phyloP scores from a whole-genome alignment of 2,329 filamentous ascomycete species.

The Didymella glomerata region DNA sequence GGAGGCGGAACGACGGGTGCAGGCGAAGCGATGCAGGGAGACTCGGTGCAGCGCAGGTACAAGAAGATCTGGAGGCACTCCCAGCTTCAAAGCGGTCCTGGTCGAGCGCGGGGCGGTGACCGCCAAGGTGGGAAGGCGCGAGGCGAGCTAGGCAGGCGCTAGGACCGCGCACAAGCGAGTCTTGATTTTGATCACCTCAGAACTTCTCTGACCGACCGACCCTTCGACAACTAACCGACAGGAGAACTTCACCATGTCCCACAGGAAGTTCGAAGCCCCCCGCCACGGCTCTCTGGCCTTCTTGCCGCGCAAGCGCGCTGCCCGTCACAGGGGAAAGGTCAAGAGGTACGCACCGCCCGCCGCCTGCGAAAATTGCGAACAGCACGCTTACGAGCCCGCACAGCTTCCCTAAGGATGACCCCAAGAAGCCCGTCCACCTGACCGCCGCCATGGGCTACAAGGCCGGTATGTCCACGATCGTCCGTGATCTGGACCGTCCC shows the following conservation, averaged over 20 bases:
- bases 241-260: slow-evolving; percentile 58
- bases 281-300: slow-evolving; percentile 80
- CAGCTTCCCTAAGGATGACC: slow-evolving; percentile 99
- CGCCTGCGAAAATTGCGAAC: slow-evolving; percentile 28
- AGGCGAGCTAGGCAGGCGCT: slow-evolving; percentile 8
- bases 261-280: slow-evolving; percentile 83
- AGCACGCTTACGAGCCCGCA: slow-evolving; percentile 36
- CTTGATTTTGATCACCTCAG: slow-evolving; percentile 4
- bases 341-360: slow-evolving; percentile 81
- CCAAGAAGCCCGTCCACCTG: slow-evolving; percentile 99
- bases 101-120: slow-evolving; percentile 8
- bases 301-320: slow-evolving; percentile 79
- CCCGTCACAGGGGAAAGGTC: slow-evolving; percentile 95
- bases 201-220: slow-evolving; percentile 1
- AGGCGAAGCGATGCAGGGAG: slow-evolving; percentile 34
- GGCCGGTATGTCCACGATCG: slow-evolving; percentile 99
- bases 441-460: slow-evolving; percentile 99
- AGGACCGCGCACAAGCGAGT: background rate
- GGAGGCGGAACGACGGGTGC: slow-evolving; percentile 32
- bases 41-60: slow-evolving; percentile 37
- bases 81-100: slow-evolving; percentile 18
- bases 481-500: slow-evolving; percentile 98
- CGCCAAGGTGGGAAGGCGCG: slow-evolving; percentile 18
- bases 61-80: slow-evolving; percentile 33
- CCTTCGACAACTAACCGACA: slow-evolving; percentile 41